phyloP scores from a whole-genome alignment of 2,329 filamentous ascomycete species.

The Colletotrichum musicola region DNA sequence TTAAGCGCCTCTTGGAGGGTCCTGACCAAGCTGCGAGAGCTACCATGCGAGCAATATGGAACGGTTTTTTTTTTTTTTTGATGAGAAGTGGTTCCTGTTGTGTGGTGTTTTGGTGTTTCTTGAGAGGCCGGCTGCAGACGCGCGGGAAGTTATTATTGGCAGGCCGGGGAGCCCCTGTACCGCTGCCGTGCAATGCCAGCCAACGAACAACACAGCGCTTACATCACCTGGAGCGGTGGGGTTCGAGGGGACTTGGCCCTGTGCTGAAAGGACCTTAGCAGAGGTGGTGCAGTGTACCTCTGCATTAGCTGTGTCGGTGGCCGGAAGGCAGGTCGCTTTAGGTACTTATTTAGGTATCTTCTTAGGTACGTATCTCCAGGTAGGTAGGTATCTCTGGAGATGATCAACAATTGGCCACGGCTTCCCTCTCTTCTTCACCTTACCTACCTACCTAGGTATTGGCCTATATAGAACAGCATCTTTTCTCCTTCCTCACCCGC shows the following conservation, averaged over 20 bases:
- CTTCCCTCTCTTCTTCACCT: too few relatives aligned
- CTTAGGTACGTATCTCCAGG: neutral
- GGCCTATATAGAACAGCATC: too few relatives aligned
- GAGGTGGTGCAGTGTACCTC: neutral
- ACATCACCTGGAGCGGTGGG: conserved; percentile 31
- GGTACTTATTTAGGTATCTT: neutral
- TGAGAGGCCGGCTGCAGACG: conserved; percentile 29
- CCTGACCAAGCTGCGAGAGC: conserved; percentile 3
- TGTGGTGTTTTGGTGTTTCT: conserved; percentile 37
- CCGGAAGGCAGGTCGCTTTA: neutral
- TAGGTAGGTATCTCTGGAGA: too few relatives aligned
- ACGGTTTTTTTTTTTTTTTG: conserved; percentile 5
- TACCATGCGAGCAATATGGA: neutral
- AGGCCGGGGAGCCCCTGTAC: conserved; percentile 19
- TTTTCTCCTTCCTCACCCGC: too few relatives aligned
- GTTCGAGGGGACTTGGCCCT: conserved; percentile 7
- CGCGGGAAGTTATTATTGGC: conserved; percentile 41
- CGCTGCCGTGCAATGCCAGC: conserved; percentile 13
- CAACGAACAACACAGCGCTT: conserved; percentile 38
- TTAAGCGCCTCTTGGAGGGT: conserved; percentile 32
- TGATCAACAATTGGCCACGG: too few relatives aligned
- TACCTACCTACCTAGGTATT: too few relatives aligned
- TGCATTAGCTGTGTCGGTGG: neutral
- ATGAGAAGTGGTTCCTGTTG: conserved; percentile 5
- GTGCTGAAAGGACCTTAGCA: neutral